phyloP scores from a whole-genome alignment of 2,329 filamentous ascomycete genomes.

The Claviceps arundinis region DNA sequence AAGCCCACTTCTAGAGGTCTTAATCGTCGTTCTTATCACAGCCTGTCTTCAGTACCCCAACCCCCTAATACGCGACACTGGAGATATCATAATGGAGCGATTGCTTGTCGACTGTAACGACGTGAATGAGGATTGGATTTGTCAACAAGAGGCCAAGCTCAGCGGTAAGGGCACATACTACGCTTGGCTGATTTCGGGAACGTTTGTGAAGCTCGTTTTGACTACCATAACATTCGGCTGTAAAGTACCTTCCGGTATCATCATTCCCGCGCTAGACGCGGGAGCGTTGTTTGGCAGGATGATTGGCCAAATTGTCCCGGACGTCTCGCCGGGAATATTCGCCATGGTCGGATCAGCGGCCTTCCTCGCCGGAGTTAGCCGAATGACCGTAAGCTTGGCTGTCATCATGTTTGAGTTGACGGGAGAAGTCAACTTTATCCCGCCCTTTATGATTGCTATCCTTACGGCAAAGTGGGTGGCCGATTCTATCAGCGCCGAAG shows the following conservation, averaged over 20 bases:
- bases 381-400: constrained; percentile 44
- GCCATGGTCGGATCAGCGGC: constrained; percentile 47
- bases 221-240: constrained; percentile 46
- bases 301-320: constrained; percentile 24
- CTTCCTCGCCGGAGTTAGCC: constrained; percentile 43
- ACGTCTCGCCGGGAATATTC: constrained; percentile 43
- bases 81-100: constrained; percentile 42
- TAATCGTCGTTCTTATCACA: constrained; percentile 38
- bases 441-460: constrained; percentile 47
- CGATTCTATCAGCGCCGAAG: constrained; percentile 36
- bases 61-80: constrained; percentile 38
- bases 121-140: constrained; percentile 30
- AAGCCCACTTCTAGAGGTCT: constrained; percentile 42
- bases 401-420: constrained; percentile 52
- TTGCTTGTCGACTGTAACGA: constrained; percentile 40
- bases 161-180: constrained; percentile 28
- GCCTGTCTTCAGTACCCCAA: constrained; percentile 43
- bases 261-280: constrained; percentile 44
- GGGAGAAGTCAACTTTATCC: constrained; percentile 42
- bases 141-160: constrained; percentile 29
- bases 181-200: constrained; percentile 38
- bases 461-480: constrained; percentile 46
- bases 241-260: constrained; percentile 47
- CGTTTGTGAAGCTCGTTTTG: constrained; percentile 38
- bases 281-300: constrained; percentile 45